Evolutionary conservation across 768 basidiomycete genomes (phyloP), one percentile per base, ranked within the genome.

Genomic region (Mycena metata): DNA sequence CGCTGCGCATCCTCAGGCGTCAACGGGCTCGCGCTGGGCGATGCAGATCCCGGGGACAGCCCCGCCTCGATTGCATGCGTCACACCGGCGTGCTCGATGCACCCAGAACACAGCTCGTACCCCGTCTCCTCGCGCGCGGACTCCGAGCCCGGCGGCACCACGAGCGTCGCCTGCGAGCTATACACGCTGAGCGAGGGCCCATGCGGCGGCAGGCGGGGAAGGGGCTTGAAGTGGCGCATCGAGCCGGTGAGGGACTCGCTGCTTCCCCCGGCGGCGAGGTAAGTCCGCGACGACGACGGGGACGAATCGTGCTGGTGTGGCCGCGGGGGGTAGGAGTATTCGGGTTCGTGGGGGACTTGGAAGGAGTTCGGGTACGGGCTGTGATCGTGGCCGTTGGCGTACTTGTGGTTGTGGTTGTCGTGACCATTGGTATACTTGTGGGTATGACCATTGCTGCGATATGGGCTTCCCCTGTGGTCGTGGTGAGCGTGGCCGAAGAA

Each of bases 101-200:
- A 98, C 8, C 82, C 84, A 0, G 89, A 84, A 77, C 96, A 98
- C 35, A 98, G 88, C 77, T 98, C 96, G 75, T 91, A 97, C 2
- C 95, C 96, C 21, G 70, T 55, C 26, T 74, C 64, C 21, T 70
- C 74, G 7, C 74, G 70, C 13, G 52, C 54, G 30, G 67, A 62
- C 26, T 41, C 49, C 26, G 59, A 62, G 26, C 41, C 49, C 26
- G 59, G 45, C 5, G 70, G 70, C 17, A 67, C 65, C 51, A 69
- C 36, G 42, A 61, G 75, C 13, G 59, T 72, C 19, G 64, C 54
- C 64, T 72, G 70, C 11, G 70, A 72, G 49, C 64, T 66, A 43
- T n/a, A 72, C 49, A 47, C 47, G 43, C 60, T 69, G 35, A 13
- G 42, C 19, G 64, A 3, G 2, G 67, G 60, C 23, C 19, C 42